phyloP scores from a whole-genome alignment of 352 stramenopile species.

The Phytophthora citricola region DNA sequence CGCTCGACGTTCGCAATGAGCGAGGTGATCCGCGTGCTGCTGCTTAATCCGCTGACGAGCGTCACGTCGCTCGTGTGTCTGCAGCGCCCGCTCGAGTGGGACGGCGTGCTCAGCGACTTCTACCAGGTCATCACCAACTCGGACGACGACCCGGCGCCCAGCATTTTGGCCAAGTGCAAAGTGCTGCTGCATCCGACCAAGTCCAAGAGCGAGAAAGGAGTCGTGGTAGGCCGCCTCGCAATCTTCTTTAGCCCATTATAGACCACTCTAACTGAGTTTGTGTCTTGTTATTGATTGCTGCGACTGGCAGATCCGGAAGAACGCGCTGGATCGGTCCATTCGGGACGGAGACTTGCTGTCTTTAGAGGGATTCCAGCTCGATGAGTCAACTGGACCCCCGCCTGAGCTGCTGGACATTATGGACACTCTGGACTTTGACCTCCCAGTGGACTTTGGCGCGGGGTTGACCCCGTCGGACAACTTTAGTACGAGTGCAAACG shows the following conservation, averaged over 20 bases:
- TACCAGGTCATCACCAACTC: constrained; percentile 86
- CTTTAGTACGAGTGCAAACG: constrained; percentile 16
- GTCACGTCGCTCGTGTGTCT: constrained; percentile 83
- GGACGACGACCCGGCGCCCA: constrained; percentile 71
- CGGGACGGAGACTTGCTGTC: constrained; percentile 84
- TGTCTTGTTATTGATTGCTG: neutral
- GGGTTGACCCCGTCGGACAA: constrained; percentile 30
- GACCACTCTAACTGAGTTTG: no score
- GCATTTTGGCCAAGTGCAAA: constrained; percentile 70
- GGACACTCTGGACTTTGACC: constrained; percentile 69
- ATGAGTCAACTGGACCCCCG: constrained; percentile 53
- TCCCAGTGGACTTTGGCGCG: constrained; percentile 46
- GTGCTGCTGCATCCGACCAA: constrained; percentile 84
- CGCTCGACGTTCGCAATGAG: constrained; percentile 47
- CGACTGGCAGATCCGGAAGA: constrained; percentile 63
- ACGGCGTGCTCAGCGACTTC: constrained; percentile 77
- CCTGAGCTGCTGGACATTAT: constrained; percentile 76
- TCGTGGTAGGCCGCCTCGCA: constrained; percentile 43
- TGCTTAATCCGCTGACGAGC: constrained; percentile 74
- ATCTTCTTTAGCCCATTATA: no score
- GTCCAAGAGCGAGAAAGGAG: constrained; percentile 82
- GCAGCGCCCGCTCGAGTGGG: constrained; percentile 80
- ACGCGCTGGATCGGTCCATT: constrained; percentile 76
- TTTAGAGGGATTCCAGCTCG: constrained; percentile 62
- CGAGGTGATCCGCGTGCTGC: constrained; percentile 83